Base-by-base conservation (phyloP, 345 rosid species). In the Iberis pinnata region DNA sequence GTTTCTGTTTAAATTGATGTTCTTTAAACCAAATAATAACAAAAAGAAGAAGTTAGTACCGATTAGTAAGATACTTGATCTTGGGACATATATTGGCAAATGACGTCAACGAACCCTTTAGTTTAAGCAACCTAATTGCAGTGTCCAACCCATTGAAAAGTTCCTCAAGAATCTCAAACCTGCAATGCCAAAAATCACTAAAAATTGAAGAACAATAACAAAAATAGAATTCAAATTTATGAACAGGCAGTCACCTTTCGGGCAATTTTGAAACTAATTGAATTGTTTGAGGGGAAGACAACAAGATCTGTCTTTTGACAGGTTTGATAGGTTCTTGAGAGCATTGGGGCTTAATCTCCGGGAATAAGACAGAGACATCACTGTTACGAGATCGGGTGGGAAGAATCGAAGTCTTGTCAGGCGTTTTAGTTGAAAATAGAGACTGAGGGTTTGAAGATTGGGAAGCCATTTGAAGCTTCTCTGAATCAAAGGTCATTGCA, bases 21-120 rank as follows among this genome's bases (percentile, higher is more conserved):
- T n/a, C n/a, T n/a, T n/a, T n/a, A n/a, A n/a, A n/a, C n/a, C n/a
- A n/a, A n/a, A n/a, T 22, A 22, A 22, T 22, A 6, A 22, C 3
- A 6, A 2, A 3, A 22, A 20, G 45, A 7, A 18, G 32, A 16
- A 17, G 44, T 51, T 19, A 3, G 33, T 69, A 92, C 96, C 96
- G 77, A 52, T 81, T 85, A 1, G 95, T 83, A 38, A 92, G 65
- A 61, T 63, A 71, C 76, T 85, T 75, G 4, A 88, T 74, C 70
- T 76, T 75, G 26, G 83, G 75, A 58, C 67, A 57, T 43, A 92
- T 73, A 11, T 78, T 88, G 7, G 79, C 56, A 62, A 83, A 80
- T 7, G 75, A 69, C 1, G 87, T 43, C 70, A 26, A 65, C 1
- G 84, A 73, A 0, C 90, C 76, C 75, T 80, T 88, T 73, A 81